Evolutionary conservation across 495 filamentous ascomycete species (phyloP), one percentile per base, ranked within the genome.

Genomic region (Physcia stellaris): DNA sequence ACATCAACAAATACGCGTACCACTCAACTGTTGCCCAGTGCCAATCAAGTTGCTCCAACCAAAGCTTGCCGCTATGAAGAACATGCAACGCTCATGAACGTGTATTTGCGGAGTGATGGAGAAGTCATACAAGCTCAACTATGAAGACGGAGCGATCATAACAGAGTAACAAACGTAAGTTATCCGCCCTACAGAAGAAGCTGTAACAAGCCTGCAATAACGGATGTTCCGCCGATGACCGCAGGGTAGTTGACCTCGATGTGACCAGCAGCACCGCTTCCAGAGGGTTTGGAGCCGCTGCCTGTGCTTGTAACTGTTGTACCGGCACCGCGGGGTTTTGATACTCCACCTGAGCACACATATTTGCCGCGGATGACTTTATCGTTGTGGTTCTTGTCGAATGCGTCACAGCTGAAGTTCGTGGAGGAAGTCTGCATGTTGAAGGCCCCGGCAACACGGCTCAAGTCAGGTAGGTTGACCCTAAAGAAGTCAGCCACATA

Each of bases 391-490:
- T 65, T 48, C 45, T 57, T 42, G 12, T 67, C 27, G 54, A 84
- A 70, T 27, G 45, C 36, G 32, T 35, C 42, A 55, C 73, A 73
- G 51, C 60, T 55, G 60, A 86, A 77, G 11, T 27, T 37, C 40
- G 77, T 64, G 43, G 63, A 68, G 23, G 81, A 81, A 48, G 70
- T 79, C 62, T 85, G 73, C 46, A 92, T 59, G 63, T 94, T 86
- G 67, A 94, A 88, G 37, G 77, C 79, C 66, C 90, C 90, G 52
- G 70, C 68, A 46, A 95, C 86, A 43, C 80, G 72, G 43, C 73
- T 62, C 17, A 98, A 67, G 11, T 53, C 49, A 26, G 82, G 78
- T 21, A 95, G 66, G 20, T 64, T 51, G 38, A 84, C 75, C 39
- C 87, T 94, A 48, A 40, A 19, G 19, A 39, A 44, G 44, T 46